Evolutionary conservation across 106 monocot species (phyloP).

Genomic region (Triglochin maritima): DNA sequence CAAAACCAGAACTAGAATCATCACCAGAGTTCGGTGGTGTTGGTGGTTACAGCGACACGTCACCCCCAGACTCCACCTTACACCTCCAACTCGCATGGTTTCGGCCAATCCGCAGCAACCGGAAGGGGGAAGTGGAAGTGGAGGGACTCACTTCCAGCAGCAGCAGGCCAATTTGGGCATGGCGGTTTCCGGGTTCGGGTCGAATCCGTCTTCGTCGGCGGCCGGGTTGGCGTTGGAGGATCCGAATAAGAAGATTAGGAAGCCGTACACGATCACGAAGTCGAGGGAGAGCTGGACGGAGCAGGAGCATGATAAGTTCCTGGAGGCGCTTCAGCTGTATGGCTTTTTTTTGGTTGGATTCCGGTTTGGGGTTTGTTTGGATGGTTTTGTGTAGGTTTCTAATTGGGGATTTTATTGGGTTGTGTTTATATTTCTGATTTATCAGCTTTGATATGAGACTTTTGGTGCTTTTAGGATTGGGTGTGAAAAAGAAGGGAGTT

Average conservation of each 20-base stretch:
- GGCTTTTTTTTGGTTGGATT: neutral
- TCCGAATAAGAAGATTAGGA: constrained; percentile 47
- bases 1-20: too few relatives aligned
- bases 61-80: too few relatives aligned
- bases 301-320: constrained; percentile 57
- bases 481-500: too few relatives aligned
- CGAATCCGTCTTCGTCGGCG: neutral
- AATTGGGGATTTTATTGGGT: neutral
- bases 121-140: neutral
- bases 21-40: too few relatives aligned
- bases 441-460: too few relatives aligned
- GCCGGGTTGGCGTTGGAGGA: constrained; percentile 18
- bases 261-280: constrained; percentile 76
- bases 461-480: too few relatives aligned
- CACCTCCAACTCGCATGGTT: neutral
- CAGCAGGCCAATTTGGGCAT: constrained; percentile 15
- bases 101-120: neutral
- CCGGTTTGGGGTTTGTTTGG: neutral
- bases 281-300: constrained; percentile 67
- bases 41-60: too few relatives aligned
- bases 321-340: constrained; percentile 54
- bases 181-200: constrained; percentile 1
- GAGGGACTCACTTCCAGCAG: neutral
- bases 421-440: too few relatives aligned
- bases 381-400: neutral